Evolutionary conservation across 2,329 filamentous ascomycete species (phyloP), one percentile per base, ranked within the genome.

Genomic region (Ophiosphaerella korrae): DNA sequence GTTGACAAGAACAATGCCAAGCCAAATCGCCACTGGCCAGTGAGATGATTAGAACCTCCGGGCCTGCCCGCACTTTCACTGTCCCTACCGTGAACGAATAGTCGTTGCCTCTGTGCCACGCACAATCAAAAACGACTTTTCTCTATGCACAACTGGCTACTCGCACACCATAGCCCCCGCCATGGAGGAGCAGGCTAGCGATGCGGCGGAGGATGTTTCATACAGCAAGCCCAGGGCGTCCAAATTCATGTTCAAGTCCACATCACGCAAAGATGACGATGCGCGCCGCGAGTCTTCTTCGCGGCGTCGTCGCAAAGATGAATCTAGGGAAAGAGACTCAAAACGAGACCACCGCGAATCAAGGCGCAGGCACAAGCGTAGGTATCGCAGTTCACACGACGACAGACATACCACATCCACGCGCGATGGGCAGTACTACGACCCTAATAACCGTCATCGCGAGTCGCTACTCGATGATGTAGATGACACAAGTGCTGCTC

Each of bases 201-300:
- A 58, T 21, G 55, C 48, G 32, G 12, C 45, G 16, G 45, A 53
- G 32, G 50, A 58, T 14, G 51, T 65, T 42, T 56, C 62, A 16
- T 73, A 68, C 57, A 42, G 38, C 48, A 52, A 49, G 31, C 54
- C 67, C 11, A 68, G 68, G 42, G 46, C 66, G 8, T 70, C 73
- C 9, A 73, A 60, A 54, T 76, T 77, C 50, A 68, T 67, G 33
- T 76, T 77, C 60, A 77, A 77, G 48, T 62, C 67, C 12, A 55
- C 58, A 42, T 50, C 64, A 43, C 51, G 50, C 41, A 42, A 48
- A 18, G 49, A 54, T 34, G 52, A 53, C 11, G 45, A 51, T n/a
- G 45, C 46, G 3, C 45, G 53, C 3, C 39, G 50, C 2, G 39
- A 55, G 7, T 50, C 42, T 3, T 39, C 41, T 7, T 52, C 55